Conservation (phyloP, 2,329 filamentous ascomycete genomes). For the Fusarium goolgardi region DNA sequence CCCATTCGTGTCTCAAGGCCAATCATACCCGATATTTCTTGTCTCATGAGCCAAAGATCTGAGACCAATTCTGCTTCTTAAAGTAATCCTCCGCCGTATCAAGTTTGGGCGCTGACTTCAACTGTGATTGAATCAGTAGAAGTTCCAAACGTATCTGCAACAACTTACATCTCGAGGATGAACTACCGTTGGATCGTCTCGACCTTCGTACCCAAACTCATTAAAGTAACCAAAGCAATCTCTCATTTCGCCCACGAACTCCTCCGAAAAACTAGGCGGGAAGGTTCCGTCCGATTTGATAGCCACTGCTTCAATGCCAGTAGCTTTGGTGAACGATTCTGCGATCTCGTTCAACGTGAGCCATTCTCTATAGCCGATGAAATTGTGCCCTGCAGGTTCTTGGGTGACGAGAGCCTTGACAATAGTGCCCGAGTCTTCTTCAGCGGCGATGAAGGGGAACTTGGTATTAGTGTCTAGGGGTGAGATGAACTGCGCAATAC, state of each 20-base stretch:
- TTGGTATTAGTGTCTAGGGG: constrained; percentile 29
- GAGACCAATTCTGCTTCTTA: constrained; percentile 31
- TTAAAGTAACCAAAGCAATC: constrained; percentile 29
- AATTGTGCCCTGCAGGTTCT: constrained; percentile 35
- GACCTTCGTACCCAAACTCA: constrained; percentile 33
- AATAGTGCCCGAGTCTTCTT: constrained; percentile 44
- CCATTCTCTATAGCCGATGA: constrained; percentile 44
- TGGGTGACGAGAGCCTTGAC: constrained; percentile 39
- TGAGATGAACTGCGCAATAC: constrained; percentile 36
- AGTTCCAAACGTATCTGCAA: rapidly evolving
- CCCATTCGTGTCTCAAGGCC: no score
- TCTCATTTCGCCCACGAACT: constrained; percentile 13
- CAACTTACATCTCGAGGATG: constrained; percentile 28
- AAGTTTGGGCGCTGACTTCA: constrained; percentile 8
- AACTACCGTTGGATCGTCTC: constrained; percentile 27
- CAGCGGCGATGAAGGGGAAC: constrained; percentile 41
- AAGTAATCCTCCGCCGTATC: constrained; percentile 20
- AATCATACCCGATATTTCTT: no score
- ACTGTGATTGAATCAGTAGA: constrained; percentile 8
- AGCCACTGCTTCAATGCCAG: constrained; percentile 12
- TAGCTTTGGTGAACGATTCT: constrained; percentile 32
- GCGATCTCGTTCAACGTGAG: constrained; percentile 35
- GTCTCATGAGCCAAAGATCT: constrained; percentile 14
- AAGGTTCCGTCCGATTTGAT: not conserved
- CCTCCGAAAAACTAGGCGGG: not conserved